phyloP scores from a whole-genome alignment of 164 flowering plant species.

The Chimonanthus salicifolius region DNA sequence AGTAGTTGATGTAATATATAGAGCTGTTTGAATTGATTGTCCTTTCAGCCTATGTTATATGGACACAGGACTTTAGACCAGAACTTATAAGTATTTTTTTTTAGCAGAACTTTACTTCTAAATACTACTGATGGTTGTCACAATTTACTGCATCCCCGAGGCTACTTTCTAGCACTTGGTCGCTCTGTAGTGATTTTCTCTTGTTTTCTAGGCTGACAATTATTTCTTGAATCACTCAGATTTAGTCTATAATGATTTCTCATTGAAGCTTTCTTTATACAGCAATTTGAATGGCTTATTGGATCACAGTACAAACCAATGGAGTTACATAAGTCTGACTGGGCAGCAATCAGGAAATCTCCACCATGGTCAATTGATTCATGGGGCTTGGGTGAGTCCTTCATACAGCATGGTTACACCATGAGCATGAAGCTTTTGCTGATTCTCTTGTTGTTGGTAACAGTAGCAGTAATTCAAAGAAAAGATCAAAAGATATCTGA shows the following conservation, averaged over 20 bases:
- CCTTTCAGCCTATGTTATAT: too few species aligned
- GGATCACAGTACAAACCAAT: constrained; percentile 85
- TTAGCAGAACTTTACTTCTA: too few species aligned
- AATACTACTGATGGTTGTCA: neutral
- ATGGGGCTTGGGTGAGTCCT: constrained; percentile 91
- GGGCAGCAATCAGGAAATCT: constrained; percentile 81
- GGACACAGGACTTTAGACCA: neutral
- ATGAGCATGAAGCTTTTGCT: neutral
- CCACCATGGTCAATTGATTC: constrained; percentile 98
- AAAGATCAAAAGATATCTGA: too few species aligned
- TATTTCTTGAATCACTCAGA: neutral
- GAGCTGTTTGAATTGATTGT: neutral
- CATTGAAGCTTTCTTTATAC: constrained; percentile 17
- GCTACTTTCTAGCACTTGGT: neutral
- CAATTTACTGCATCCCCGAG: neutral
- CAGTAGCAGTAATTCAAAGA: too few species aligned
- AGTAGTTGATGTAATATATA: neutral
- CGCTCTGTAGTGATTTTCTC: neutral
- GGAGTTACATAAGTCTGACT: constrained; percentile 84
- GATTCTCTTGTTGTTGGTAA: neutral
- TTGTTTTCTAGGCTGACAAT: neutral
- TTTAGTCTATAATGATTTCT: constrained; percentile 5
- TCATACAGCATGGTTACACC: neutral
- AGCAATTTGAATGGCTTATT: constrained; percentile 96
- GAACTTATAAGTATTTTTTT: too few species aligned